A percentile compares a stretch with the other conserved stretches of the same genome.
These are phyloP conservation scores for Agaricus subrufescens DNA, from an alignment of 768 basidiomycete genomes.

Conservation along the genomic window DNA sequence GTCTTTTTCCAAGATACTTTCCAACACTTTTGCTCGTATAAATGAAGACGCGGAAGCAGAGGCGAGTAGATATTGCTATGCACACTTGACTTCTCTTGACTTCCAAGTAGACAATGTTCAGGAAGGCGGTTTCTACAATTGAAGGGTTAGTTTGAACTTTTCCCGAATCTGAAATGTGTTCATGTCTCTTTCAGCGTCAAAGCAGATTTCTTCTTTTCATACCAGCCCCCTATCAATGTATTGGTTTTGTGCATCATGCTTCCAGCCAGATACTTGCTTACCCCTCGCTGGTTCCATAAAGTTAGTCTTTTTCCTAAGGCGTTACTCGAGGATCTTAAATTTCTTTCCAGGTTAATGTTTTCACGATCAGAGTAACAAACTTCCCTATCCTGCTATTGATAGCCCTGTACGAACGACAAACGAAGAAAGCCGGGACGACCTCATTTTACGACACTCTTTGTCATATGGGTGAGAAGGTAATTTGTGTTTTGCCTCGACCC, in stretches of 20 bases:
- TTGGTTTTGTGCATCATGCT: slow-evolving; percentile 83
- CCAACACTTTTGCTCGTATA: slow-evolving; percentile 92
- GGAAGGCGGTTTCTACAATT: slow-evolving; percentile 89
- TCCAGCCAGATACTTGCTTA: slow-evolving; percentile 80
- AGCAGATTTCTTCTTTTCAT: slow-evolving; percentile 89
- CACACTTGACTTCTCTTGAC: background rate
- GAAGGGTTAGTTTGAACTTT: slow-evolving; percentile 62
- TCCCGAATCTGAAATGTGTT: background rate
- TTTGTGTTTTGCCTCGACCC: slow-evolving; percentile 72
- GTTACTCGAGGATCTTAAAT: slow-evolving; percentile 13
- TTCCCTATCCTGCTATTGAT: slow-evolving; percentile 81
- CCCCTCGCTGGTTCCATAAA: slow-evolving; percentile 98
- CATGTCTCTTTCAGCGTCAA: slow-evolving; percentile 48
- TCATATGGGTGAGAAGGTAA: slow-evolving; percentile 60
- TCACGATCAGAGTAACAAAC: slow-evolving; percentile 80
- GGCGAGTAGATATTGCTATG: slow-evolving; percentile 33
- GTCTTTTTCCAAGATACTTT: slow-evolving; percentile 61
- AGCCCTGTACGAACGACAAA: slow-evolving; percentile 82
- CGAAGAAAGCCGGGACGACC: slow-evolving; percentile 58
- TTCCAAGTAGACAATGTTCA: slow-evolving; percentile 76
- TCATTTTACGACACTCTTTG: slow-evolving; percentile 72
- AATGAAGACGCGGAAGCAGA: slow-evolving; percentile 92
- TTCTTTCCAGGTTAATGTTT: slow-evolving; percentile 67
- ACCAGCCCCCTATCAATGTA: slow-evolving; percentile 91
- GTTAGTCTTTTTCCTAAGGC: slow-evolving; percentile 28